phyloP scores from a whole-genome alignment of 345 rosid species.

The Eucalyptus cloeziana region DNA sequence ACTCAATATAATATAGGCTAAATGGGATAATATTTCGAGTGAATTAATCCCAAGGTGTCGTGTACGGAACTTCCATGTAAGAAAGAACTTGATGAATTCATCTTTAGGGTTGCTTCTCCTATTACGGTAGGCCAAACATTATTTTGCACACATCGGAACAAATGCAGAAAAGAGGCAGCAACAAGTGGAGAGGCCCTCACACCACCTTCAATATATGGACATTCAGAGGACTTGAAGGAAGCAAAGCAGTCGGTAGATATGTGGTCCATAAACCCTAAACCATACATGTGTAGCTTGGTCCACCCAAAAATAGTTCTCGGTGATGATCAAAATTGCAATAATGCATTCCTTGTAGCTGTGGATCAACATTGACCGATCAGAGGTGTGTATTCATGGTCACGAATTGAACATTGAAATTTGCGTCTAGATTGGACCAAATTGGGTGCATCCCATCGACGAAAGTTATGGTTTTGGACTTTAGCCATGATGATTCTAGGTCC shows the following conservation, averaged over 20 bases:
- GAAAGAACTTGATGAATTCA: not conserved
- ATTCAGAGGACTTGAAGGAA: not conserved
- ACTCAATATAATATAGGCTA: rapidly evolving
- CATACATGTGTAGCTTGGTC: not conserved
- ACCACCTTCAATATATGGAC: not conserved
- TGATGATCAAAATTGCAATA: not conserved
- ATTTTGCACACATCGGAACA: not conserved
- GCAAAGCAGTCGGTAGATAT: not conserved
- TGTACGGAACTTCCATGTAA: not conserved
- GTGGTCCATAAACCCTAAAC: not conserved
- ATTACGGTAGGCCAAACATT: not conserved
- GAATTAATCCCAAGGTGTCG: not conserved
- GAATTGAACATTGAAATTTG: not conserved
- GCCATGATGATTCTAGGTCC: not conserved
- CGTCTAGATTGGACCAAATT: not conserved
- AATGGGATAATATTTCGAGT: not conserved
- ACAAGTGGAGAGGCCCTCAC: not conserved
- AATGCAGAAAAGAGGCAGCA: not conserved
- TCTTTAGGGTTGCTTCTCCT: not conserved
- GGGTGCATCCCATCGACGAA: not conserved
- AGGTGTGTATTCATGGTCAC: not conserved
- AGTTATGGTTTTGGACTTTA: not conserved
- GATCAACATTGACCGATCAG: not conserved
- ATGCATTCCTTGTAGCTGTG: not conserved
- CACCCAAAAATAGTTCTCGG: not conserved